phyloP scores from a whole-genome alignment of 768 basidiomycete genomes.

The Gloeopeniophorella convolvens region DNA sequence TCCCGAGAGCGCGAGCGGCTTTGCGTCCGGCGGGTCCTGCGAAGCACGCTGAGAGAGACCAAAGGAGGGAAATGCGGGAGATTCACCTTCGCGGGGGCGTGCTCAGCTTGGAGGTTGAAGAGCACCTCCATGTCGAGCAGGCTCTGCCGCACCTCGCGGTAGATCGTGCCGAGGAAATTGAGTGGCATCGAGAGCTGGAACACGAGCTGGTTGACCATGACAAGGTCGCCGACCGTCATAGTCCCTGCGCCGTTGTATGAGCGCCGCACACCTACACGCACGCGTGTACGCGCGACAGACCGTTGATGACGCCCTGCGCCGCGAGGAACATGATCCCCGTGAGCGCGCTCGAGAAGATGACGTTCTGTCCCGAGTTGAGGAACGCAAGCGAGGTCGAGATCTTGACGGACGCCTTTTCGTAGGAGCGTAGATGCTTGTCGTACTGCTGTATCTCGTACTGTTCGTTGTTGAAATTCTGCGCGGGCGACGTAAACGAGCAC shows the following conservation, averaged over 20 bases:
- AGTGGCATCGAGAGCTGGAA: conserved; percentile 96
- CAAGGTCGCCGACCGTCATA: conserved; percentile 97
- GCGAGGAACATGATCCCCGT: conserved; percentile 96
- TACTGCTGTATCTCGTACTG: conserved; percentile 86
- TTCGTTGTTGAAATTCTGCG: conserved; percentile 96
- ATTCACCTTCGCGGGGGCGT: conserved; percentile 59
- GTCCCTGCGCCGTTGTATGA: conserved; percentile 49
- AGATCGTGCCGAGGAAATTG: conserved; percentile 96
- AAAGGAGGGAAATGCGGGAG: neutral
- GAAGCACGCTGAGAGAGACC: neutral
- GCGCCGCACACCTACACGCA: neutral
- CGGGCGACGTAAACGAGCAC: neutral
- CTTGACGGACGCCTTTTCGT: conserved; percentile 89
- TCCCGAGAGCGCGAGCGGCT: conserved; percentile 62
- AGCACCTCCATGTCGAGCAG: conserved; percentile 95
- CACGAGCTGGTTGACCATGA: conserved; percentile 98
- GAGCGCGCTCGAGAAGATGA: conserved; percentile 91
- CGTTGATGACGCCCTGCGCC: conserved; percentile 89
- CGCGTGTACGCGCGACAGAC: conserved; percentile 35
- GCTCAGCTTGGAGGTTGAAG: conserved; percentile 82
- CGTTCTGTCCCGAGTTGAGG: conserved; percentile 93
- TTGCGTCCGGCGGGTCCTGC: conserved; percentile 65
- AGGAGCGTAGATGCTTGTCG: conserved; percentile 78
- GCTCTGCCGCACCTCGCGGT: conserved; percentile 94
- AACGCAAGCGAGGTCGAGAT: conserved; percentile 91